phyloP scores from a whole-genome alignment of 352 stramenopile genomes.

The Chrysophaeum taylorii region DNA sequence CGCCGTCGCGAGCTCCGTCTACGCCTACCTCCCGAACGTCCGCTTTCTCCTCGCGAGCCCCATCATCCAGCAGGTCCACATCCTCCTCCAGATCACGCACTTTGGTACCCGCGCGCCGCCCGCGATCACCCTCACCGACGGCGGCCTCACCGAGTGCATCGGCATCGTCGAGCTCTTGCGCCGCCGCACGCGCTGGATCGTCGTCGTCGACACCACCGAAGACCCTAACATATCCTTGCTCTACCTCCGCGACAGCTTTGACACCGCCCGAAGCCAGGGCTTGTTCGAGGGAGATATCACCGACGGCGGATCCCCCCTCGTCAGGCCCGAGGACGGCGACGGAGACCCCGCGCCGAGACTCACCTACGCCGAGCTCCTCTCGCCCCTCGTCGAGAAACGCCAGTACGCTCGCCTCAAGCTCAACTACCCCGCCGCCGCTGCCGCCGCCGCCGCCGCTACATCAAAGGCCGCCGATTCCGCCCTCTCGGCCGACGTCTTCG shows the following conservation, averaged over 20 bases:
- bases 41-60: not conserved
- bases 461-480: no score
- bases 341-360: not conserved
- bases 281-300: not conserved
- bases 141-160: not conserved
- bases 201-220: not conserved
- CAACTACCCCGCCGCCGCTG: not conserved
- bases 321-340: not conserved
- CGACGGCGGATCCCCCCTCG: not conserved
- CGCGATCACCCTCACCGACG: not conserved
- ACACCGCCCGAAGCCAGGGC: not conserved
- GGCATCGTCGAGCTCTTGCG: constrained; percentile 10
- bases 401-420: not conserved
- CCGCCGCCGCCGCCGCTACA: no score
- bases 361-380: not conserved
- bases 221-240: not conserved
- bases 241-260: not conserved
- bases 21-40: not conserved
- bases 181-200: not conserved
- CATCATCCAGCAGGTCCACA: not conserved
- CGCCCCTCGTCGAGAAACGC: not conserved
- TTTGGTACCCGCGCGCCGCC: not conserved
- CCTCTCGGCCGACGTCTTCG: constrained; percentile 7
- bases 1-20: not conserved
- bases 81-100: not conserved